phyloP scores from a whole-genome alignment of 352 stramenopile species.

The Phytophthora pisi region DNA sequence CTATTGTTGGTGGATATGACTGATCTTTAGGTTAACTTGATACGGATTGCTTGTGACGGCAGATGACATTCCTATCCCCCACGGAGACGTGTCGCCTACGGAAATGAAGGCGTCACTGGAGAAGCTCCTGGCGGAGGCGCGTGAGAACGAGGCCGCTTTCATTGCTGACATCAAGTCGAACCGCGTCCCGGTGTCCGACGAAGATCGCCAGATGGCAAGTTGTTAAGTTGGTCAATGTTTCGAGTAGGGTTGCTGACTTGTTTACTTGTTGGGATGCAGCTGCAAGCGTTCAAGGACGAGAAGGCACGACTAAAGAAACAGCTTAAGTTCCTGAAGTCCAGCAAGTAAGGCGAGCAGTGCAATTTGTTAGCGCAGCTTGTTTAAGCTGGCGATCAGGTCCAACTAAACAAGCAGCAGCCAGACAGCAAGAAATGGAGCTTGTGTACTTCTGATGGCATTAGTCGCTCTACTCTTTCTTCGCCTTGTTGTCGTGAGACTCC shows the following conservation, averaged over 20 bases:
- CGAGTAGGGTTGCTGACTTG: not conserved
- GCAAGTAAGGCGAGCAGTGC: constrained; percentile 45
- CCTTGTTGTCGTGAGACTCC: constrained; percentile 29
- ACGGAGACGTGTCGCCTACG: constrained; percentile 53
- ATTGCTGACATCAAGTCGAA: constrained; percentile 78
- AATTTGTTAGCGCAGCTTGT: constrained; percentile 3
- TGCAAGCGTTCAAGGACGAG: constrained; percentile 87
- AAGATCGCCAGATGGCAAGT: constrained; percentile 83
- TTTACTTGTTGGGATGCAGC: constrained; percentile 35
- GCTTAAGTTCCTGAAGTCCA: constrained; percentile 76
- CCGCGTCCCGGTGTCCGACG: constrained; percentile 46
- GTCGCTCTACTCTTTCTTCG: constrained; percentile 45
- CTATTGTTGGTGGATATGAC: constrained; percentile 7
- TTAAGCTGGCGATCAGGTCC: constrained; percentile 3
- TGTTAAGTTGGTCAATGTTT: constrained; percentile 1
- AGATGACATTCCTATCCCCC: constrained; percentile 61
- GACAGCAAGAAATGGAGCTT: constrained; percentile 17
- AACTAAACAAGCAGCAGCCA: constrained; percentile 10
- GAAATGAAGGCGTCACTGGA: constrained; percentile 80
- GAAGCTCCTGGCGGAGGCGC: constrained; percentile 74
- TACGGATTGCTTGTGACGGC: constrained; percentile 1
- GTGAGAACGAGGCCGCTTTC: constrained; percentile 83
- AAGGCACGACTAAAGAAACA: constrained; percentile 87
- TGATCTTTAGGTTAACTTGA: not conserved
- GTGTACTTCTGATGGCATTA: constrained; percentile 4